phyloP scores from a whole-genome alignment of 2,329 filamentous ascomycete species.

The Fusarium sp. region DNA sequence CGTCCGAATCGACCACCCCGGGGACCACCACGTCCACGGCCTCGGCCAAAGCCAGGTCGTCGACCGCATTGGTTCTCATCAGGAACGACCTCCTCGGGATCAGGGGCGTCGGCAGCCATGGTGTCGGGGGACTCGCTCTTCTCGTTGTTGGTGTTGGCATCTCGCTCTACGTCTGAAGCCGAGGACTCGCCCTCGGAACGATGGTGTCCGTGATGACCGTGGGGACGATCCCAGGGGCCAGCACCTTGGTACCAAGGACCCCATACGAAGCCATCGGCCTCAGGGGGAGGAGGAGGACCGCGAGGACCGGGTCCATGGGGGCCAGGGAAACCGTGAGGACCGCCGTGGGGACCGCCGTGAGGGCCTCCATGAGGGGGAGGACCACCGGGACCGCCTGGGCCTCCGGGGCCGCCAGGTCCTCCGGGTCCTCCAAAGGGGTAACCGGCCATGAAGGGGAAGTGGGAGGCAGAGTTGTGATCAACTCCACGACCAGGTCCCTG shows the following conservation, averaged over 20 bases:
- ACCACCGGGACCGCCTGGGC: constrained; percentile 1
- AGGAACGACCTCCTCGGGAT: constrained; percentile 46
- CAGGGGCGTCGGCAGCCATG: constrained; percentile 43
- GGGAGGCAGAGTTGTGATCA: constrained; percentile 47
- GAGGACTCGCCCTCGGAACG: constrained; percentile 36
- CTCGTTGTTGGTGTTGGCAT: constrained; percentile 41
- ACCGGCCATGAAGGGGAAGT: constrained; percentile 42
- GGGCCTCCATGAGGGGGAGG: constrained; percentile 10
- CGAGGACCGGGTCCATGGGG: constrained; percentile 20
- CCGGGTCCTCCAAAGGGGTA: constrained; percentile 48
- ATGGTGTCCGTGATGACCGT: constrained; percentile 37
- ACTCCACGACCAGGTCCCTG: constrained; percentile 48
- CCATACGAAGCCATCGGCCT: constrained; percentile 40
- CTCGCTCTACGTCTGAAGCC: constrained; percentile 36
- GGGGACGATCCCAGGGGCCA: constrained; percentile 36
- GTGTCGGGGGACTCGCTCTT: constrained; percentile 50
- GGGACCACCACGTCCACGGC: constrained; percentile 36
- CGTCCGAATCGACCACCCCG: constrained; percentile 36
- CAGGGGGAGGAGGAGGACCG: constrained; percentile 35
- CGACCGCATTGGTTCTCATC: constrained; percentile 44
- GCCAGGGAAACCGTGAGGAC: constrained; percentile 7
- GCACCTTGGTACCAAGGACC: constrained; percentile 41
- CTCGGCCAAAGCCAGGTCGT: constrained; percentile 36
- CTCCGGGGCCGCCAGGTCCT: constrained; percentile 10
- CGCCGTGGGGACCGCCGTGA: constrained; percentile 19